Evolutionary conservation across 805 yeast species (phyloP).

Genomic region (Metschnikowia vanudenii): DNA sequence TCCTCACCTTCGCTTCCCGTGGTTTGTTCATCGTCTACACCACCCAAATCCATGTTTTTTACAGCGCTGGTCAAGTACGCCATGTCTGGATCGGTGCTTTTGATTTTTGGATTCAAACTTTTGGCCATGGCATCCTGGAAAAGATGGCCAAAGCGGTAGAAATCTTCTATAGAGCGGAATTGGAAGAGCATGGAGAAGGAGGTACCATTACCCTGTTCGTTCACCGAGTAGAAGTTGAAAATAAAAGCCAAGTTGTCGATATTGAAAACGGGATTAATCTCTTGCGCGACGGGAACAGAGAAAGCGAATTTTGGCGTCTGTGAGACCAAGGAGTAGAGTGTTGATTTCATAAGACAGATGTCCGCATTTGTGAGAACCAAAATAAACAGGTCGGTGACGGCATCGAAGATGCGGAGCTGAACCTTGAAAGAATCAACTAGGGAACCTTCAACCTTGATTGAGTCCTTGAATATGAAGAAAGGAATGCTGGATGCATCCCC

Average conservation of each 20-base stretch:
- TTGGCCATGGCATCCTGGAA: slow-evolving; percentile 8
- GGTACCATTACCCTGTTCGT: slow-evolving; percentile 23
- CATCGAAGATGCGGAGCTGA: slow-evolving; percentile 59
- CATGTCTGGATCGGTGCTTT: slow-evolving; percentile 4
- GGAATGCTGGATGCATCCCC: slow-evolving; percentile 20
- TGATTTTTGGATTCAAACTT: slow-evolving; percentile 6
- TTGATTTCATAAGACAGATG: slow-evolving; percentile 34
- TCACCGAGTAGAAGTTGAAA: slow-evolving; percentile 49
- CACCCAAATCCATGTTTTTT: slow-evolving; percentile 45
- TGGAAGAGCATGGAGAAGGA: slow-evolving; percentile 64
- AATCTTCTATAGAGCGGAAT: slow-evolving; percentile 42
- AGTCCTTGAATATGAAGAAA: slow-evolving; percentile 11
- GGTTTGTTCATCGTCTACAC: slow-evolving; percentile 48
- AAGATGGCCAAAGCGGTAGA: slow-evolving; percentile 40
- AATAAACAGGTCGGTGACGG: slow-evolving; percentile 47
- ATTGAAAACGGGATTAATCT: slow-evolving; percentile 67
- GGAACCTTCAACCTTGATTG: slow-evolving; percentile 17
- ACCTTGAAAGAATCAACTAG: slow-evolving; percentile 25
- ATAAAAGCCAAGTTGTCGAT: slow-evolving; percentile 55
- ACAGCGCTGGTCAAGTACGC: slow-evolving; percentile 8
- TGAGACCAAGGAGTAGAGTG: slow-evolving; percentile 53
- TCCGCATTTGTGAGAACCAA: slow-evolving; percentile 34
- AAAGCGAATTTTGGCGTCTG: slow-evolving; percentile 10
- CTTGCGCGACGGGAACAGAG: slow-evolving; percentile 30
- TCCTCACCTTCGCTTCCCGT: slow-evolving; percentile 23